Evolutionary conservation across 2,329 filamentous ascomycete genomes (phyloP).

Genomic region (Knoxdaviesia capensis): DNA sequence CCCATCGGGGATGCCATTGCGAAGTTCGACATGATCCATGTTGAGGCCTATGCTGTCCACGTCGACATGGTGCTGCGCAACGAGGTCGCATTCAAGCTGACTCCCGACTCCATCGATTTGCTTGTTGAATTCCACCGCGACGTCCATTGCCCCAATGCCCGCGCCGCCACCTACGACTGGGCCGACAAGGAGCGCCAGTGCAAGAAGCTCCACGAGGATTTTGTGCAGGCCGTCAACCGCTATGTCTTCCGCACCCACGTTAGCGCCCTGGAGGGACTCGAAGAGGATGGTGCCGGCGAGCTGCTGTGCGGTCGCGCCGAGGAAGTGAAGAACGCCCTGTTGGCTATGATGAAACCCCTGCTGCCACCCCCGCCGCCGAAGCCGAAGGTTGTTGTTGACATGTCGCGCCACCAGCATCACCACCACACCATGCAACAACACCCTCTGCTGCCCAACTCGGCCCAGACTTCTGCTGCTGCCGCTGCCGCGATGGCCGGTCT

Average conservation of each 20-base stretch:
- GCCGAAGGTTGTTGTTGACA: conserved; percentile 43
- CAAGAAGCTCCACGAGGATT: conserved; percentile 95
- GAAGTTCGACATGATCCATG: conserved; percentile 82
- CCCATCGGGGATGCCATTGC: conserved; percentile 70
- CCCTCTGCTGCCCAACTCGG: conserved; percentile 68
- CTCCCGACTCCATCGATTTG: conserved; percentile 77
- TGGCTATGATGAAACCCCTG: conserved; percentile 70
- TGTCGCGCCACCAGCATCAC: conserved; percentile 51
- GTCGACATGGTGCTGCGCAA: conserved; percentile 97
- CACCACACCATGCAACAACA: too few relatives aligned
- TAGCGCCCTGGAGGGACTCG: conserved; percentile 77
- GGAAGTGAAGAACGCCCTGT: conserved; percentile 76
- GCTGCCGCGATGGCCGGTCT: too few relatives aligned
- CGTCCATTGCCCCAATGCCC: conserved; percentile 76
- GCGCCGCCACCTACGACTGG: conserved; percentile 83
- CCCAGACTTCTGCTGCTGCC: conserved; percentile 10
- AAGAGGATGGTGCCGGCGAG: conserved; percentile 91
- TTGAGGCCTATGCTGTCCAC: conserved; percentile 96
- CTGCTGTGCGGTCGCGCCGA: conserved; percentile 79
- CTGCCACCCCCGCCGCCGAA: conserved; percentile 62
- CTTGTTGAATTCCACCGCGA: conserved; percentile 94
- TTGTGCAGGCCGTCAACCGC: conserved; percentile 89
- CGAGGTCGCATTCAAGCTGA: conserved; percentile 96
- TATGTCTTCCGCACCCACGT: conserved; percentile 87
- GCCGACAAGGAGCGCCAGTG: conserved; percentile 88